Evolutionary conservation across 495 filamentous ascomycete genomes (phyloP), one percentile per base, ranked within the genome.

Genomic region (Pyrenula massariospora): DNA sequence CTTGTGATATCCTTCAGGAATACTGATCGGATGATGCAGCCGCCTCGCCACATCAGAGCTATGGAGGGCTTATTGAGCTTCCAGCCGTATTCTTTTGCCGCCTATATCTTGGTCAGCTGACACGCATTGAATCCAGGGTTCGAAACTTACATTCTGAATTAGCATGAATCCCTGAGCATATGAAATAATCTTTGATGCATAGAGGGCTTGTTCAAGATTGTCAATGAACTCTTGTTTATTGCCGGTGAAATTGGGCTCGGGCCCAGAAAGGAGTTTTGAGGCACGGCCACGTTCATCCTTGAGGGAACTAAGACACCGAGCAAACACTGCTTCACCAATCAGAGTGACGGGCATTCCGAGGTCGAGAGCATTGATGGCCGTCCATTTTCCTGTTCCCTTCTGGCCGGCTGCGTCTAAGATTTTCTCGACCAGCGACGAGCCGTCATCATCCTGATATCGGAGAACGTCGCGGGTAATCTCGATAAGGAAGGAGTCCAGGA

Each of bases 341-440:
- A 98, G 77, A 57, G 93, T 97, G 62, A 98, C 93, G 64, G 93
- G 93, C 92, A 97, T 96, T 62, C 93, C 93, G 53, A 98, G 85
- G 72, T 98, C 93, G 56, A 98, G 84, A 57, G 93, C 92, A 71
- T 98, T 98, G 76, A 98, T 92, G 60, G 94, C 94, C 58, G 93
- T 98, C 93, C 93, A 98, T 79, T 98, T 98, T 73, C 93, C 93
- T 63, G 93, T 98, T 76, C 93, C 93, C 81, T 98, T 98, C 81
- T 98, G 93, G 62, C 93, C 93, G 64, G 93, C 93, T 71, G 93
- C 88, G 79, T 98, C 93, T 52, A 98, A 82, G 66, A 98, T 98
- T 83, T 98, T 97, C 80, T 97, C 93, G 52, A 98, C 86, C 55
- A 98, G 84, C 19, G 94, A 72, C 53, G 79, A 84, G 58, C 87